A percentile compares a stretch with the other conserved stretches of the same genome.
Evolutionary conservation across 2,329 filamentous ascomycete genomes (phyloP).

Genomic region (Xylaria sp.): DNA sequence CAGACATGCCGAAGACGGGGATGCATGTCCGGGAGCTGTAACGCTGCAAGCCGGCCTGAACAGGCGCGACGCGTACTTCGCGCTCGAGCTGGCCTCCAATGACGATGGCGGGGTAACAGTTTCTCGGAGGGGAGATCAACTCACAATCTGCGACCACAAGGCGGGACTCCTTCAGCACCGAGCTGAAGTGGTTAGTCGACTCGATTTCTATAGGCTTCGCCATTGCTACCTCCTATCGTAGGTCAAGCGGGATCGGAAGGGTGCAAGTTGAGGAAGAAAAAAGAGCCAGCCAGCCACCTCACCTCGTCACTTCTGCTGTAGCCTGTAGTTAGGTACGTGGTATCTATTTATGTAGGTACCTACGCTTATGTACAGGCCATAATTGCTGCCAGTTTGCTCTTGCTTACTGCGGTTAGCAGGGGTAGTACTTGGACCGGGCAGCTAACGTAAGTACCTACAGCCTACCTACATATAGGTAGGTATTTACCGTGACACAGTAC

Average conservation of each 20-base stretch:
- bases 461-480: neutral
- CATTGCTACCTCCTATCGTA: slow-evolving; percentile 46
- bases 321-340: neutral
- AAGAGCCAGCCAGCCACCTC: slow-evolving; percentile 8
- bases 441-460: too few relatives aligned
- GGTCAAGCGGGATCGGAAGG: neutral
- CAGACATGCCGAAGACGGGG: slow-evolving; percentile 3
- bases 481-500: too few relatives aligned
- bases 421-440: neutral
- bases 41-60: slow-evolving; percentile 5
- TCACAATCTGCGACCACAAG: slow-evolving; percentile 91
- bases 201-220: slow-evolving; percentile 62
- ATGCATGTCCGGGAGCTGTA: slow-evolving; percentile 21
- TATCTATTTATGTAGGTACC: too few relatives aligned
- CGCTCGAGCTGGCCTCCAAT: slow-evolving; percentile 31
- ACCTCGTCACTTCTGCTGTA: slow-evolving; percentile 15
- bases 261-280: neutral
- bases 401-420: neutral
- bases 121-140: slow-evolving; percentile 51
- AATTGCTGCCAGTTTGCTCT: neutral
- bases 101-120: slow-evolving; percentile 48
- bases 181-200: slow-evolving; percentile 72
- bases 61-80: slow-evolving; percentile 35
- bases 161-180: slow-evolving; percentile 75
- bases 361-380: too few relatives aligned